phyloP scores from a whole-genome alignment of 1,284 basidiomycete species.

The Cutaneotrichosporon curvatum region DNA sequence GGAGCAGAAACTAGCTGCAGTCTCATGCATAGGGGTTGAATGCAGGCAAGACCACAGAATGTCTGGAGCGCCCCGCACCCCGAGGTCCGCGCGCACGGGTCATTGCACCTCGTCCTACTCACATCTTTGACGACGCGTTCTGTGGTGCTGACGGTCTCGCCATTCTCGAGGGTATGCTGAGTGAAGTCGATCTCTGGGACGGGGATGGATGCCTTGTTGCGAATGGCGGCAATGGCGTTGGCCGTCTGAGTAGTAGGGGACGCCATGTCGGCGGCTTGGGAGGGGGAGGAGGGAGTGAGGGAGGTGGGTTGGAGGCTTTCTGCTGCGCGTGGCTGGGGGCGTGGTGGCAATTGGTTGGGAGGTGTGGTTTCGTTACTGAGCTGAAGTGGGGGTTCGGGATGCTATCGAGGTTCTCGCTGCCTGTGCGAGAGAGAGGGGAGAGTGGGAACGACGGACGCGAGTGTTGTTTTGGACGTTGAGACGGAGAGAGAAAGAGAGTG shows the following conservation, averaged over 20 bases:
- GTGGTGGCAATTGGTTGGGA: not conserved
- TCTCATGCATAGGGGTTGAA: no score
- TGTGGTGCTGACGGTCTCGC: slow-evolving; percentile 63
- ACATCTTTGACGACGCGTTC: slow-evolving; percentile 48
- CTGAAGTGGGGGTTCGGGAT: not conserved
- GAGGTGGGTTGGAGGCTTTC: no score
- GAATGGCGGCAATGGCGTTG: slow-evolving; percentile 43
- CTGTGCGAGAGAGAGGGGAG: not conserved
- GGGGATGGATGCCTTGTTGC: slow-evolving; percentile 44
- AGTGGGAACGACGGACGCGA: not conserved
- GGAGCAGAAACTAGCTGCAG: no score
- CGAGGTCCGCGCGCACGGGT: not conserved
- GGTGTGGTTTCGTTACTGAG: no score
- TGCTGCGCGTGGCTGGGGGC: no score
- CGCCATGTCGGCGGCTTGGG: slow-evolving; percentile 22
- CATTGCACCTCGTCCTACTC: slow-evolving; percentile 17
- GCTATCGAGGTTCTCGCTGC: not conserved
- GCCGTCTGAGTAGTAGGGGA: slow-evolving; percentile 38
- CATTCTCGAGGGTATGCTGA: slow-evolving; percentile 80
- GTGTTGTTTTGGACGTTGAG: no score
- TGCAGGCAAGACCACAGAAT: no score
- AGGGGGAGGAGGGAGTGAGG: no score
- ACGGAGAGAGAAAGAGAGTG: no score
- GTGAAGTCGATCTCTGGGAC: slow-evolving; percentile 76
- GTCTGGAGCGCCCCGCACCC: not conserved